Evolutionary conservation across 108 stramenopile genomes (phyloP), one percentile per base, ranked within the genome.

Genomic region (Mediolabrus comicus): DNA sequence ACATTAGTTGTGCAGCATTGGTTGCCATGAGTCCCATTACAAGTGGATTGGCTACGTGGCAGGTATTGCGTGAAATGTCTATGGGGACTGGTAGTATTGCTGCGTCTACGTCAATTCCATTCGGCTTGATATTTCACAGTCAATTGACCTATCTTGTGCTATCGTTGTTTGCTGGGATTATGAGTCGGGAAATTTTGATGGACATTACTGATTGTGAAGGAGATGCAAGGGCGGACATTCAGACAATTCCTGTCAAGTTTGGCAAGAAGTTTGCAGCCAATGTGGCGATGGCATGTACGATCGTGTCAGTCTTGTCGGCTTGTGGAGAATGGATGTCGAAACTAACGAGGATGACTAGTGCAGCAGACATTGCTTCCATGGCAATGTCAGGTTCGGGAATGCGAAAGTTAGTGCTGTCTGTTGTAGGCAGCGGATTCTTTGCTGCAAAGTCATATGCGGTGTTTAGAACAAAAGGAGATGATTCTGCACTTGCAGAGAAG

Each of bases 181-280:
- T 70, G 65, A 59, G 78, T 41, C 73, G 92, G 3, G 92, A 92
- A 70, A 86, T 92, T 16, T 51, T 81, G 19, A 92, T 92, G 92
- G 92, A 92, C 63, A 77, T 86, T 39, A 74, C 71, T 5, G 92
- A 92, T 75, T 65, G 38, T 24, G 72, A 78, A 39, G 76, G 74
- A 2, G 92, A 92, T 72, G 61, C 30, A 3, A 11, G 12, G 34
- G 78, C 83, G 11, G 73, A 79, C 3, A 79, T 92, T 5, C 28
- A 39, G 32, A 92, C 92, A 9, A 54, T 90, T 25, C 87, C 92
- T n/a, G 89, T 88, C 1, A 73, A 55, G 24, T 83, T 87, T 55
- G 89, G 92, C 13, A 60, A 29, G 31, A 62, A 70, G 17, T 72
- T 75, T 35, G 86, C 91, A 2, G 72, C 74, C 14, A 41, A 14